Evolutionary conservation across 371 early-diverging fungal species (phyloP), one percentile per base, ranked within the genome.

Genomic region (Chytridium lagenaria): DNA sequence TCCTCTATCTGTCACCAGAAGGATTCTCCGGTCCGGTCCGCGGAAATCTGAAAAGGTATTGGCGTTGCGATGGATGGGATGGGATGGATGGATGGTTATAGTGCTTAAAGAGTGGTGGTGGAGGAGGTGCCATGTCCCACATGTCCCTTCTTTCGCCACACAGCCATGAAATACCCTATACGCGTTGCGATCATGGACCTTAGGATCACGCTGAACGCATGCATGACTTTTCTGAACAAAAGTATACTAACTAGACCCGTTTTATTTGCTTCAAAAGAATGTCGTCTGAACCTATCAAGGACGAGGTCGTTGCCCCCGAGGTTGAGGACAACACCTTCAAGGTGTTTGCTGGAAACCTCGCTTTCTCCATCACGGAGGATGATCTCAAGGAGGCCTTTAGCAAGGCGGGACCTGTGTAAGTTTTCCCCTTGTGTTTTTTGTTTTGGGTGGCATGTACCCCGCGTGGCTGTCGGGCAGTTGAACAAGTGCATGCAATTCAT

Each of bases 321-420:
- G 85, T 83, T 72, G 84, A 87, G 71, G 86, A 89, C 67, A 79
- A 83, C 78, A 83, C 83, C 50, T 51, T 84, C 80, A 92, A 96
- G 89, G 92, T 95, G 50, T 98, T 96, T 88, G 93, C 96, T 49
- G 97, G 98, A 65, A 98, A 98, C 87, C 86, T 98, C 71, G 81
- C 95, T 36, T 95, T 93, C 87, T 81, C 87, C 77, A 92, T 91
- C 68, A 92, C 88, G 40, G 90, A 93, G 79, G 91, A 86, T 51
- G 88, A 91, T 78, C 86, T 98, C 63, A 83, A 83, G 71, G 84
- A 90, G 30, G 87, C 90, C 81, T 97, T 96, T 79, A 85, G 84
- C 75, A 74, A 82, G 50, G 86, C 89, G 68, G 68, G 68, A 38
- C 28, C 59, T 61, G 94, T 93, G 92, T 93, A 86, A 86, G 90